A percentile compares a stretch with the other conserved stretches of the same genome.
Conservation (phyloP, 176 grass and related monocot species). For the Bothriochloa decipiens region DNA sequence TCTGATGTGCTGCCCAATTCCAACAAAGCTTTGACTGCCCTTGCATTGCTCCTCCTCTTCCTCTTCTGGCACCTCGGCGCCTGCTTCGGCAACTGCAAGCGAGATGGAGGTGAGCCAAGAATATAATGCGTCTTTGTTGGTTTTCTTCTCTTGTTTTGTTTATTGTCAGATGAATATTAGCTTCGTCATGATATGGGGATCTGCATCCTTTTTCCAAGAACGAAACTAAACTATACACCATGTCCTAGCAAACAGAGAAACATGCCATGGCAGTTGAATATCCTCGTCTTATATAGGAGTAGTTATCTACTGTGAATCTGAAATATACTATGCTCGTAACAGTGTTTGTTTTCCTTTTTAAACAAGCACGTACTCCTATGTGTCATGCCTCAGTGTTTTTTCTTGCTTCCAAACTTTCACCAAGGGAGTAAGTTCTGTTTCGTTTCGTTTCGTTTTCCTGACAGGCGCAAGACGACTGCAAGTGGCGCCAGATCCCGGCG, state of each 20-base stretch:
- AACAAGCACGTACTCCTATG: background rate
- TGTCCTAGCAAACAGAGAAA: background rate
- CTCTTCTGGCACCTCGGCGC: background rate
- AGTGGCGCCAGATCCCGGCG: constrained; percentile 70
- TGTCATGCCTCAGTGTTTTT: background rate
- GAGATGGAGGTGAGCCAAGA: constrained; percentile 60
- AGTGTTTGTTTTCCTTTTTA: background rate
- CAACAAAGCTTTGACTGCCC: constrained; percentile 34
- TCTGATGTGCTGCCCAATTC: constrained; percentile 13
- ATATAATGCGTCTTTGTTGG: background rate
- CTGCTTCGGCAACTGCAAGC: constrained; percentile 7
- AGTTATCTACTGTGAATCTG: constrained; percentile 1
- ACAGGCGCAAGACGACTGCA: constrained; percentile 52
- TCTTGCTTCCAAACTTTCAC: background rate
- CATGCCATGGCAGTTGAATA: background rate
- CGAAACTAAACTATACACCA: background rate
- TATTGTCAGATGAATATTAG: background rate
- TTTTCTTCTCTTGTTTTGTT: background rate
- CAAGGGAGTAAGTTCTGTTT: background rate
- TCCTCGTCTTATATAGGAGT: constrained; percentile 4
- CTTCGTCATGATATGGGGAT: background rate
- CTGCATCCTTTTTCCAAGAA: background rate
- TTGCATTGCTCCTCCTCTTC: constrained; percentile 20
- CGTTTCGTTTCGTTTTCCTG: background rate
- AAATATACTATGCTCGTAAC: constrained; percentile 26